A percentile compares a stretch with the other conserved stretches of the same genome.
Evolutionary conservation across 2,329 filamentous ascomycete genomes (phyloP).

Genomic region (Albophoma yamanashiensis): DNA sequence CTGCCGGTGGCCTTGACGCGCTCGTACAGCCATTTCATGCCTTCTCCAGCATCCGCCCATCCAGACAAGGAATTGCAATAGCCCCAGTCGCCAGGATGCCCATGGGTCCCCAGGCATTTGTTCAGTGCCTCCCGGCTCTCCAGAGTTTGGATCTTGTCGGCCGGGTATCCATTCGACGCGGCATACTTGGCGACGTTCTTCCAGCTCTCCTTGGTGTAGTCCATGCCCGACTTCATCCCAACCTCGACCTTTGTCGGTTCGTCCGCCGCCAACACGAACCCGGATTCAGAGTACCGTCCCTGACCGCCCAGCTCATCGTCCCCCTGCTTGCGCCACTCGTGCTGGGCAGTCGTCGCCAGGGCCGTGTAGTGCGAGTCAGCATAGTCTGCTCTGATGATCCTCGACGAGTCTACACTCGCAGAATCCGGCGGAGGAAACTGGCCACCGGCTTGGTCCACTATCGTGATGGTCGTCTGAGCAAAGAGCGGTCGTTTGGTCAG

Average conservation of each 20-base stretch:
- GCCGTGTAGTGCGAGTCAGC: constrained; percentile 65
- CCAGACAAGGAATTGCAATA: constrained; percentile 67
- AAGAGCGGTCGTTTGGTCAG: constrained; percentile 53
- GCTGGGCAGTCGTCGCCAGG: constrained; percentile 61
- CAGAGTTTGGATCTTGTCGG: constrained; percentile 32
- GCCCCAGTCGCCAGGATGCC: constrained; percentile 50
- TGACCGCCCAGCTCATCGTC: constrained; percentile 46
- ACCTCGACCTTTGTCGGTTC: constrained; percentile 18
- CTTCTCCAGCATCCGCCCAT: constrained; percentile 69
- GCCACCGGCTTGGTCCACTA: constrained; percentile 44
- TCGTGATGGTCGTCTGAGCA: constrained; percentile 40
- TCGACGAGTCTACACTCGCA: constrained; percentile 51
- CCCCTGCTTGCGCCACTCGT: constrained; percentile 53
- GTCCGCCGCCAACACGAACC: constrained; percentile 54
- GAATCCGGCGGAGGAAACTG: constrained; percentile 51
- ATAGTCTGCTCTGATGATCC: constrained; percentile 67
- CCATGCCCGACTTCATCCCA: constrained; percentile 33
- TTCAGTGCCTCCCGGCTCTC: constrained; percentile 33
- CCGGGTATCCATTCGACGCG: constrained; percentile 22
- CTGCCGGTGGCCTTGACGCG: constrained; percentile 43
- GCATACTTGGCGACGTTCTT: constrained; percentile 47
- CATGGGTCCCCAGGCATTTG: constrained; percentile 33
- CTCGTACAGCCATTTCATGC: constrained; percentile 53
- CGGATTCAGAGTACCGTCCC: constrained; percentile 60
- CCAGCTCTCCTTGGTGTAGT: constrained; percentile 50